phyloP scores from a whole-genome alignment of 179 eudicot genomes.

The Pouteria campechiana region DNA sequence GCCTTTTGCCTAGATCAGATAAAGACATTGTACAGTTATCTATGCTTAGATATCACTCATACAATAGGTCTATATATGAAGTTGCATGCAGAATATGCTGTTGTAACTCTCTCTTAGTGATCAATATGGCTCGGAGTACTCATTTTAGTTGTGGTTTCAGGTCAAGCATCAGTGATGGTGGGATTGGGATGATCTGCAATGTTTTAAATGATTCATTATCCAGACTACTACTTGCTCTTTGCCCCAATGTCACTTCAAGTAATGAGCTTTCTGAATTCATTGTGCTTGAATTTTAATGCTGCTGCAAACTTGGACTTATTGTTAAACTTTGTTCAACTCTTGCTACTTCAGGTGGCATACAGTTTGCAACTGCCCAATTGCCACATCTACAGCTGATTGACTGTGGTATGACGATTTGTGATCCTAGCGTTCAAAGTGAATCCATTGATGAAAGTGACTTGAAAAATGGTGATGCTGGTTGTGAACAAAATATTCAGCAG shows the following conservation, averaged over 20 bases:
- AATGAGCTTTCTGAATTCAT: too few relatives aligned
- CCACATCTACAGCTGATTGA: conserved; percentile 90
- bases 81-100: too few relatives aligned
- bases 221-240: conserved; percentile 72
- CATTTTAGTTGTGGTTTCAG: conserved; percentile 19
- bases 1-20: too few relatives aligned
- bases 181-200: conserved; percentile 91
- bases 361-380: conserved; percentile 92
- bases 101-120: too few relatives aligned
- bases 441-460: conserved; percentile 15
- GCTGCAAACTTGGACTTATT: neutral
- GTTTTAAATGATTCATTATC: conserved; percentile 65
- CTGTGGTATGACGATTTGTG: conserved; percentile 89
- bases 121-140: too few relatives aligned
- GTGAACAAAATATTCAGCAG: too few relatives aligned
- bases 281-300: neutral
- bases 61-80: too few relatives aligned
- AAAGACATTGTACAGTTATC: too few relatives aligned
- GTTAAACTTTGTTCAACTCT: neutral
- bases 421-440: conserved; percentile 20
- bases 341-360: conserved; percentile 71
- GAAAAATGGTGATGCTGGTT: too few relatives aligned
- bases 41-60: too few relatives aligned
- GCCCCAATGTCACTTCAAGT: conserved; percentile 93
- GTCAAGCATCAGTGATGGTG: conserved; percentile 90